Evolutionary conservation across 257 asterid genomes (phyloP).

Genomic region (Jaltomata sinuosa): DNA sequence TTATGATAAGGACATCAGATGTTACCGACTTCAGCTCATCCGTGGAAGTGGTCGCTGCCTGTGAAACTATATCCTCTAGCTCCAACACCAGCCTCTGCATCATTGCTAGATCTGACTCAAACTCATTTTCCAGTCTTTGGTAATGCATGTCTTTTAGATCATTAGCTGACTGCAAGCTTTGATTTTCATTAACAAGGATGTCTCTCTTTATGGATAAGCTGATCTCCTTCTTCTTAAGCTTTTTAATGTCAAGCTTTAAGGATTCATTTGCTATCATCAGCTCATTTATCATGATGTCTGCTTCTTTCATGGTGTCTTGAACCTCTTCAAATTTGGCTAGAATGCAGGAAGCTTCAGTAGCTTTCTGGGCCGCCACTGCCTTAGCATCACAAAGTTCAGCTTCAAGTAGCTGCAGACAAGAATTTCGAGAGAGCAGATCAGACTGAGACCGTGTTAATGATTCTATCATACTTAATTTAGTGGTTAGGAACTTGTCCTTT

Average conservation of each 20-base stretch:
- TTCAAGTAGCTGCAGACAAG: constrained; percentile 51
- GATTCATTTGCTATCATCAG: constrained; percentile 82
- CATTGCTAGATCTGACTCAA: constrained; percentile 38
- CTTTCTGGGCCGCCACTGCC: constrained; percentile 66
- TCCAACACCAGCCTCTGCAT: constrained; percentile 44
- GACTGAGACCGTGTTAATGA: not conserved
- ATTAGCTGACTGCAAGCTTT: constrained; percentile 46
- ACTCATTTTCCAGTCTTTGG: constrained; percentile 37
- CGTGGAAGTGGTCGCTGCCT: constrained; percentile 30
- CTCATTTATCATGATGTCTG: constrained; percentile 84
- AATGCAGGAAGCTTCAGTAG: constrained; percentile 74
- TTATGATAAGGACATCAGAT: constrained; percentile 37
- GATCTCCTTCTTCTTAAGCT: constrained; percentile 41
- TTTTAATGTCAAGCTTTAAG: constrained; percentile 54
- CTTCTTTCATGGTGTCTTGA: constrained; percentile 82
- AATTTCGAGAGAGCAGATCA: not conserved
- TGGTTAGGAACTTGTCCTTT: not conserved
- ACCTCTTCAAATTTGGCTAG: constrained; percentile 86
- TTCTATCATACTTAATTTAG: not conserved
- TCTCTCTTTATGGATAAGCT: constrained; percentile 31
- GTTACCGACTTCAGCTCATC: constrained; percentile 40
- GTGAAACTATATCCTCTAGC: constrained; percentile 52
- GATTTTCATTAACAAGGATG: constrained; percentile 35
- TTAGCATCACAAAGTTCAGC: constrained; percentile 74
- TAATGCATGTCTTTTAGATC: constrained; percentile 40